Percentiles rank a stretch among this genome's conserved stretches.
Evolutionary conservation across 1,284 basidiomycete species (phyloP).

Genomic region (Athelia psychrophila): DNA sequence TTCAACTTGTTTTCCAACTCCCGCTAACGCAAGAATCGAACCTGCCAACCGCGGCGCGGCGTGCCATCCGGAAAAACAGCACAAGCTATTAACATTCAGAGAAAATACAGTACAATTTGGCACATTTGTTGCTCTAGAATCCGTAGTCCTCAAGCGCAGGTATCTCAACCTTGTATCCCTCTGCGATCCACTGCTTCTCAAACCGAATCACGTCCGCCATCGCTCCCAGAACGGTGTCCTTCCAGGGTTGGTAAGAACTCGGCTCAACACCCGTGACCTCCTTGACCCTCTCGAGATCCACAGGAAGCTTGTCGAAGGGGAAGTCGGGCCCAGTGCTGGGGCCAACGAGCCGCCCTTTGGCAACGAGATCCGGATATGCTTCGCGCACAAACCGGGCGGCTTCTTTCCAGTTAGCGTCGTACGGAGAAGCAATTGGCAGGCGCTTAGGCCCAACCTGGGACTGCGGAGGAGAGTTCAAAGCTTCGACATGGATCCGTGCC

Average conservation of each 20-base stretch:
- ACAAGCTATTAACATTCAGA: too few relatives aligned
- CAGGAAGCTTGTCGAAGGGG: not conserved
- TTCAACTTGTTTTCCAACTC: too few relatives aligned
- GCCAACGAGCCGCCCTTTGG: conserved; percentile 4
- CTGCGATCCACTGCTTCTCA: not conserved
- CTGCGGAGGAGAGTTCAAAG: conserved; percentile 6
- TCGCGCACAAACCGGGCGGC: conserved; percentile 6
- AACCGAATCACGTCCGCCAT: not conserved
- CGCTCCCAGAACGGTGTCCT: not conserved
- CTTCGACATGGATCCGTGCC: conserved; percentile 15
- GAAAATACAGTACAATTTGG: too few relatives aligned
- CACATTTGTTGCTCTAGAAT: too few relatives aligned
- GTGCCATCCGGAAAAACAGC: too few relatives aligned
- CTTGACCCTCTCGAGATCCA: not conserved
- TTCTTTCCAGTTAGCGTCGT: conserved; percentile 6
- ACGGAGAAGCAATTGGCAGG: conserved; percentile 4
- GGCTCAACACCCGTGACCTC: not conserved
- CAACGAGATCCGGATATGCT: conserved; percentile 9
- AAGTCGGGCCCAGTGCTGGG: not conserved
- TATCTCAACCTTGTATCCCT: not conserved
- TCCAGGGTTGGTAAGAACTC: not conserved
- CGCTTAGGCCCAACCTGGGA: conserved; percentile 2
- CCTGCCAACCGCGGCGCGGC: too few relatives aligned
- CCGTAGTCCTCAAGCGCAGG: not conserved
- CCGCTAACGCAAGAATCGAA: too few relatives aligned